phyloP scores from a whole-genome alignment of 2,329 filamentous ascomycete genomes.

The Teratosphaeria gauchensis region DNA sequence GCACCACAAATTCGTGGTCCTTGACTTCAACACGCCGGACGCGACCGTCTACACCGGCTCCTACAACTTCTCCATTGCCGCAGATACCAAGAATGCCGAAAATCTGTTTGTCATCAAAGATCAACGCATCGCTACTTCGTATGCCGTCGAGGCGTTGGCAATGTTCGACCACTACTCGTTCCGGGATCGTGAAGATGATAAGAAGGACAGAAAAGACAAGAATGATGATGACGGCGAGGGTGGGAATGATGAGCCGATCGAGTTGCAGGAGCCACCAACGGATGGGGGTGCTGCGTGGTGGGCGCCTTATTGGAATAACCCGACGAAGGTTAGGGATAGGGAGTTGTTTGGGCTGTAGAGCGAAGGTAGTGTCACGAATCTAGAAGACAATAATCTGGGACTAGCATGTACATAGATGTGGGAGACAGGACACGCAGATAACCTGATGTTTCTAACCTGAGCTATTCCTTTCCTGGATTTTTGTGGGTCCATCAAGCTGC shows the following conservation, averaged over 20 bases:
- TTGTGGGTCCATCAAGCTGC: neutral
- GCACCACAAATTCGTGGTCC: neutral
- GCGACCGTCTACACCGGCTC: neutral
- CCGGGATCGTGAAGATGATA: neutral
- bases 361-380: too few species aligned
- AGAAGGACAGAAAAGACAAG: neutral
- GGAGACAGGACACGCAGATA: neutral
- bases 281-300: neutral
- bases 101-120: neutral
- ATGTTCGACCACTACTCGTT: neutral
- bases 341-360: neutral
- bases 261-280: neutral
- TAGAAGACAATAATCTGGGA: too few species aligned
- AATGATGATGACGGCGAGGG: neutral
- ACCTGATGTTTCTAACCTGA: neutral
- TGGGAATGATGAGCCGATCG: neutral
- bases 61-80: neutral
- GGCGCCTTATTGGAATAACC: neutral
- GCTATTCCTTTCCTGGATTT: neutral
- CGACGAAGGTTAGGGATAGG: neutral
- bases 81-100: neutral
- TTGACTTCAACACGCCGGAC: neutral
- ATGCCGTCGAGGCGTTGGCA: neutral
- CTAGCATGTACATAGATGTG: neutral
- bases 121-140: neutral